Evolutionary conservation across 306 rosid species (phyloP), one percentile per base, ranked within the genome.

Genomic region (Adenanthera pavonina): DNA sequence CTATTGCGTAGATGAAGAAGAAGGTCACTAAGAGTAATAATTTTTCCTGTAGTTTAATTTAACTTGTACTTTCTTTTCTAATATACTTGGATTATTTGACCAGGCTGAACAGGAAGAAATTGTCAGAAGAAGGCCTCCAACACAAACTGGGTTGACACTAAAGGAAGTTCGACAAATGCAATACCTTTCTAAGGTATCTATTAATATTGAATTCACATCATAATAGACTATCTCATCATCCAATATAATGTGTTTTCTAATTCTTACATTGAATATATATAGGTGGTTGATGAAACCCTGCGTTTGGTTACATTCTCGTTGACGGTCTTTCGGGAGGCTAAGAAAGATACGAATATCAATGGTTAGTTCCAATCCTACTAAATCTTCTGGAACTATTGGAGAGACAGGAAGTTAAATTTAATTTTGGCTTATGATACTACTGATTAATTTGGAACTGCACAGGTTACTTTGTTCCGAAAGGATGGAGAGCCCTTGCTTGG

Each of bases 261-360:
- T 57, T 59, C 34, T 2, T 7, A 0, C 4, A 1, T 56, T 54
- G 1, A 1, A 54, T n/a, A 25, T 25, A 19, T 8, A 13, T 72
- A 89, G 97, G 98, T 88, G 79, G 79, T 94, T 16, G 98, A 94
- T 51, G 98, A 94, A 90, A 89, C 98, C 1, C 75, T 90, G 56
- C 85, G 97, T 0, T 2, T 94, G 6, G 19, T 89, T 44, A 89
- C 98, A 6, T 88, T 94, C 89, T 88, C 98, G 11, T 84, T 87
- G 0, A 44, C 71, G 0, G 91, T 87, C 30, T 91, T 92, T 72
- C 84, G 94, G 40, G 84, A 87, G 83, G 94, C 93, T 6, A 91
- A 89, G 40, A 30, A n/a, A 16, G 96, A 91, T 81, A 85, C 85
- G 75, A 80, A 76, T 34, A 62, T 91, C 33, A 72, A 62, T 40